Evolutionary conservation across 495 filamentous ascomycete species (phyloP).

Genomic region (Tuber magnatum): DNA sequence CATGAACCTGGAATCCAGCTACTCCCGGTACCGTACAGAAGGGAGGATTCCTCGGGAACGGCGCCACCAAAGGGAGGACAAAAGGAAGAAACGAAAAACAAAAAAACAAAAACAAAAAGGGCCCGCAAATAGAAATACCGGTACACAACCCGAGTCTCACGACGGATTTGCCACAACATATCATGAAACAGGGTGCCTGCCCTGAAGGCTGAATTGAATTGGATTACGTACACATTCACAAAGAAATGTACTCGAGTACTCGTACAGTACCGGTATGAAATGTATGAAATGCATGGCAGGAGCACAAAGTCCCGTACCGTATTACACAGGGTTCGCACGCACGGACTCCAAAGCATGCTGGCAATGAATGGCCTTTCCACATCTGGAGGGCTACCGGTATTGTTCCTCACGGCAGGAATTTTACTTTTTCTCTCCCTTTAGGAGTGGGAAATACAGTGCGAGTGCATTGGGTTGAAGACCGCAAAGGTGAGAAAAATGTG

Average conservation of each 20-base stretch:
- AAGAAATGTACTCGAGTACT: not conserved
- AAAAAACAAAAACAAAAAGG: not conserved
- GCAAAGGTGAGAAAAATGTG: not conserved
- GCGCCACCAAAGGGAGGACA: slow-evolving; percentile 9
- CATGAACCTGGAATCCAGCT: too few species aligned
- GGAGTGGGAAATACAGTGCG: not conserved
- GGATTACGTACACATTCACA: not conserved
- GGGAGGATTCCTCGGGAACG: slow-evolving; percentile 14
- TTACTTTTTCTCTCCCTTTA: not conserved
- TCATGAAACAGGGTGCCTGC: not conserved
- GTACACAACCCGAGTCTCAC: not conserved
- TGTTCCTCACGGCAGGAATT: not conserved
- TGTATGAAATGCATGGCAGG: not conserved
- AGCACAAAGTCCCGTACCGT: not conserved
- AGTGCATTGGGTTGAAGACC: not conserved
- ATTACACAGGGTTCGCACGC: not conserved
- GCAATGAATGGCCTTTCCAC: not conserved
- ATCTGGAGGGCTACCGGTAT: not conserved
- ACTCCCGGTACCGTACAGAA: slow-evolving; percentile 21
- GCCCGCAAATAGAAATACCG: slow-evolving; percentile 9
- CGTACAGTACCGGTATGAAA: too few species aligned
- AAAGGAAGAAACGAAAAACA: slow-evolving; percentile 4
- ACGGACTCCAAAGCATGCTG: not conserved
- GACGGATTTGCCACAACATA: not conserved
- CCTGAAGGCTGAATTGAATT: not conserved